phyloP scores from a whole-genome alignment of 805 yeast genomes.

The Brettanomyces custersianus region DNA sequence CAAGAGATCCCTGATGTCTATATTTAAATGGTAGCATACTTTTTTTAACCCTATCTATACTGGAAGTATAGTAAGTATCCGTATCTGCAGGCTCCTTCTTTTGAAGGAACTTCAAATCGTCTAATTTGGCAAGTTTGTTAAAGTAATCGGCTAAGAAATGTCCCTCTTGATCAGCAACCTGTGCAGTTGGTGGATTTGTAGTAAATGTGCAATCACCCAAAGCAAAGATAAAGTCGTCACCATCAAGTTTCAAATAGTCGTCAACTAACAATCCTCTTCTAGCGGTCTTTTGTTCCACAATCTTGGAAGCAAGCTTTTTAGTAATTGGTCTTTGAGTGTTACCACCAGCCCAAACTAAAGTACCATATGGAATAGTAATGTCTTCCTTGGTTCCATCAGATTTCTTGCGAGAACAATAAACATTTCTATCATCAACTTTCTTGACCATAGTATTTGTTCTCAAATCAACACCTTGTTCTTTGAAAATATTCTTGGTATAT shows the following conservation, averaged over 20 bases:
- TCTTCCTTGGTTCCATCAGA: conserved; percentile 57
- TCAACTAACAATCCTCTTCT: conserved; percentile 86
- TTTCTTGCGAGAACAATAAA: conserved; percentile 60
- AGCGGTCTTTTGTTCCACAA: conserved; percentile 74
- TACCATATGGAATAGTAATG: conserved; percentile 72
- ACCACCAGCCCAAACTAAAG: conserved; percentile 97
- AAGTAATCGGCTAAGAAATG: conserved; percentile 67
- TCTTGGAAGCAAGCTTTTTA: conserved; percentile 51
- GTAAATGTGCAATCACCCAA: conserved; percentile 93
- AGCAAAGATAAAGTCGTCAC: conserved; percentile 75
- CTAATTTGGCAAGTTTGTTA: conserved; percentile 54
- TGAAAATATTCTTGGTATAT: conserved; percentile 75
- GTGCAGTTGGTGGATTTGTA: conserved; percentile 92
- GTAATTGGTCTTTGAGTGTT: conserved; percentile 80
- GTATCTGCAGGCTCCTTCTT: conserved; percentile 29
- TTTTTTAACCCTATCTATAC: conserved; percentile 32
- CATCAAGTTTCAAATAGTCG: conserved; percentile 74
- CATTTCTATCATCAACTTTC: conserved; percentile 63
- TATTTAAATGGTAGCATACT: conserved; percentile 59
- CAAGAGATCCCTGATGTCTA: conserved; percentile 86
- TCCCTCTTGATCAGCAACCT: conserved; percentile 95
- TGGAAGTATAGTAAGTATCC: conserved; percentile 26
- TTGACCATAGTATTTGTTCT: conserved; percentile 83
- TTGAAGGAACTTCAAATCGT: conserved; percentile 40
- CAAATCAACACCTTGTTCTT: conserved; percentile 58